phyloP scores from a whole-genome alignment of 225 moss, liverwort and hornwort species.

The Marchantia polymorpha region DNA sequence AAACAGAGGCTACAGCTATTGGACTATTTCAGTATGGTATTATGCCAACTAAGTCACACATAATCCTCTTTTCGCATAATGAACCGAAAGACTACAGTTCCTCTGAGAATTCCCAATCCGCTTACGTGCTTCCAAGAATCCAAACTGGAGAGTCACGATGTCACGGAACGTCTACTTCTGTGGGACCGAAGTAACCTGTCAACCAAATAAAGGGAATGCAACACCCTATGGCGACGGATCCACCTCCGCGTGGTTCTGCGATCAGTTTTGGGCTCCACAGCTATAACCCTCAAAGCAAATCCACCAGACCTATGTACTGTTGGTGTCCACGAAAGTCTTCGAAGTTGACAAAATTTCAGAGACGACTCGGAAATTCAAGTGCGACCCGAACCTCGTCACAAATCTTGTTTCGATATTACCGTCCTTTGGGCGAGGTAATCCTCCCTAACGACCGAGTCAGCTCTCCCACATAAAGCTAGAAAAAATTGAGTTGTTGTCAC shows the following conservation, averaged over 20 bases:
- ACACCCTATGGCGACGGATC: neutral
- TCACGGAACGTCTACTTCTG: neutral
- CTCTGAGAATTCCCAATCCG: neutral
- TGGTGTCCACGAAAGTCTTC: neutral
- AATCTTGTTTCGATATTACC: neutral
- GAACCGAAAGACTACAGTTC: neutral
- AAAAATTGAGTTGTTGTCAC: neutral
- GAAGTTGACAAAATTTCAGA: neutral
- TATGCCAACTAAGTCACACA: too few relatives aligned
- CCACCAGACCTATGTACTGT: neutral
- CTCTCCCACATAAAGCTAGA: neutral
- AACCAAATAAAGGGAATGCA: neutral
- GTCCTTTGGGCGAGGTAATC: neutral
- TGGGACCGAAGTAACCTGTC: neutral
- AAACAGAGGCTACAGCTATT: too few relatives aligned
- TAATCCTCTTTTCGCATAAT: neutral
- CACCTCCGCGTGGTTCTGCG: neutral
- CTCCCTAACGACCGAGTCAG: neutral
- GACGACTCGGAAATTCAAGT: neutral
- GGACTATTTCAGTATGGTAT: too few relatives aligned
- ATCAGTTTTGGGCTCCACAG: neutral
- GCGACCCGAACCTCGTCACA: neutral
- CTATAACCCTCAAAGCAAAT: neutral
- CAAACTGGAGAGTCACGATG: neutral
- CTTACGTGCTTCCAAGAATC: neutral